A percentile compares a stretch with the other conserved stretches of the same genome.
Evolutionary conservation across 768 basidiomycete genomes (phyloP).

Genomic region (Rhizopogon vesiculosus): DNA sequence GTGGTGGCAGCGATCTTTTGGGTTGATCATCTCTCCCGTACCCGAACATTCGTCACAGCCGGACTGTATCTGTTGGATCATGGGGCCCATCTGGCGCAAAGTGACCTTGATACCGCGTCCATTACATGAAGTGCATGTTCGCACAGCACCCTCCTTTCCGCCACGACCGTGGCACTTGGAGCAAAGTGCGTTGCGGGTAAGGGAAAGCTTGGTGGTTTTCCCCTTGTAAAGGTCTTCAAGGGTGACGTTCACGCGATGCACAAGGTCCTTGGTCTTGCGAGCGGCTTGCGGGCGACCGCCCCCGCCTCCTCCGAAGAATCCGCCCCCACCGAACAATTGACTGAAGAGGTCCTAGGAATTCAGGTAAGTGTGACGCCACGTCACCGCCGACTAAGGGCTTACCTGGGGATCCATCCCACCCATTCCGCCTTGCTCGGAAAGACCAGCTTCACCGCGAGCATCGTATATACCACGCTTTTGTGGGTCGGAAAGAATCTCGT

Average conservation of each 20-base stretch:
- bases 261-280: conserved; percentile 96
- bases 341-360: conserved; percentile 85
- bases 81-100: conserved; percentile 96
- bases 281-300: conserved; percentile 67
- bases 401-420: conserved; percentile 97
- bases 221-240: conserved; percentile 99
- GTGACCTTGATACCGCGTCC: conserved; percentile 91
- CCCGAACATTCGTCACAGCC: conserved; percentile 91
- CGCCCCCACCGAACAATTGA: conserved; percentile 87
- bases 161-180: conserved; percentile 92
- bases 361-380: not conserved
- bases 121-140: conserved; percentile 67
- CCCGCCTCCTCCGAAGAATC: conserved; percentile 66
- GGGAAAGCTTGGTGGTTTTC: conserved; percentile 95
- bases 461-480: conserved; percentile 84
- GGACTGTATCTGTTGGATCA: conserved; percentile 99
- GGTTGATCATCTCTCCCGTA: conserved; percentile 92
- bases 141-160: conserved; percentile 95
- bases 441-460: conserved; percentile 86
- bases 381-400: conserved; percentile 16
- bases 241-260: conserved; percentile 94
- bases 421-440: conserved; percentile 83
- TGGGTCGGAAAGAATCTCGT: conserved; percentile 88
- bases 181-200: conserved; percentile 95
- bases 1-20: conserved; percentile 84